Evolutionary conservation across 306 rosid species (phyloP), one percentile per base, ranked within the genome.

Genomic region (Gastrolobium villosum): DNA sequence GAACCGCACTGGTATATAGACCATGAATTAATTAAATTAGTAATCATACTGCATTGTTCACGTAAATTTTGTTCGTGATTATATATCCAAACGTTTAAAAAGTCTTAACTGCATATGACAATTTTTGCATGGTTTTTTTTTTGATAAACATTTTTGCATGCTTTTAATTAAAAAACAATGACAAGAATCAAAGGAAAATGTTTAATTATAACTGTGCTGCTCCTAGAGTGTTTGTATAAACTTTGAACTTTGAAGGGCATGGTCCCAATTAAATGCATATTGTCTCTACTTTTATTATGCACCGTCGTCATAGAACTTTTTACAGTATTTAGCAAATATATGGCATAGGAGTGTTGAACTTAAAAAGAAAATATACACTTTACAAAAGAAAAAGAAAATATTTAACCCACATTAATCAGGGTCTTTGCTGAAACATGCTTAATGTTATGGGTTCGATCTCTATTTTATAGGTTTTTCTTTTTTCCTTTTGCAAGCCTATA

Each of bases 41-140:
- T 81, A 14, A 35, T 74, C 49, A 65, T 56, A 45, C 30, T 10
- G 44, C 57, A 57, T 57, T 36, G 20, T 55, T 64, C 34, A 43
- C 44, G 36, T 43, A 31, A 39, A 37, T 31, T 40, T 7, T 63
- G 54, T 36, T 37, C 10, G 37, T 26, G 3, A 37, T 48, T 37
- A 35, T 63, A 48, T 37, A 20, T 5, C 31, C 68, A 50, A 52
- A 52, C 36, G 35, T 7, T 40, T 37, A 44, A 44, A 57, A 20
- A 34, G 35, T 62, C 7, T 62, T 45, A 2, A 20, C 10, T 61
- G 62, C 50, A 30, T 34, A 5, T 75, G 40, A 20, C 48, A 6
- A 31, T 39, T 48, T 61, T 11, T 34, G 32, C 7, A 61, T 74
- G 34, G 3, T 34, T 14, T 5, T 32, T n/a, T n/a, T n/a, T n/a